Evolutionary conservation across 176 grass and related monocot genomes (phyloP), one percentile per base, ranked within the genome.

Genomic region (Pharus latifolius): DNA sequence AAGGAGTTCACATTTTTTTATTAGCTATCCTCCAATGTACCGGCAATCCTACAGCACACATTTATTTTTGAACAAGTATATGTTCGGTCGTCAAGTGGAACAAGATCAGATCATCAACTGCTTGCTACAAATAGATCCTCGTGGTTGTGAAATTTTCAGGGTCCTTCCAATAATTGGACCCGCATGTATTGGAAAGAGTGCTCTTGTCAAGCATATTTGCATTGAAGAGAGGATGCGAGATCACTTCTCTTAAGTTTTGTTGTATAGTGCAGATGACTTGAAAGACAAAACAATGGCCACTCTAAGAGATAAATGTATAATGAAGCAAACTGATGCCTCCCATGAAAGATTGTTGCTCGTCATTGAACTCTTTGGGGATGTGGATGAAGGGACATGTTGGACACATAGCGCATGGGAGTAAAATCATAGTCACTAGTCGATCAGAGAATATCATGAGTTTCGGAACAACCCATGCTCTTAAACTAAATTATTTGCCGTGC

Each of bases 91-190:
- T 10, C 56, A 59, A 4, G 34, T 59, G 1, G 30, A 34, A 19
- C 30, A 4, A 10, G 30, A 59, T 18, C 17, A 25, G 6, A 30
- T 33, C 30, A 35, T 59, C 17, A 9, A 59, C 2, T 59, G 31
- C 56, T 34, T 59, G 56, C 30, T 59, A 18, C 16, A 1, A 29
- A 33, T 10, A 3, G n/a, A 49, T 16, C 54, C 27, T 57, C 54
- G 2, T 31, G 7, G 15, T 12, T 9, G 10, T 32, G 18, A 4
- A 16, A 14, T 3, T 3, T 31, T 57, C 8, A 17, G 56, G 10
- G 30, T 34, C 17, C 56, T 59, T 59, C 56, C 75, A 1, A 57
- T 78, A 37, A 5, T 69, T 46, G 75, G 75, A 9, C 45, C 38
- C 11, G 1, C 2, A 0, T 37, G 31, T 17, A 65, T 59, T 16